Evolutionary conservation across 2,329 filamentous ascomycete genomes (phyloP).

Genomic region (Falciphora oryzae): DNA sequence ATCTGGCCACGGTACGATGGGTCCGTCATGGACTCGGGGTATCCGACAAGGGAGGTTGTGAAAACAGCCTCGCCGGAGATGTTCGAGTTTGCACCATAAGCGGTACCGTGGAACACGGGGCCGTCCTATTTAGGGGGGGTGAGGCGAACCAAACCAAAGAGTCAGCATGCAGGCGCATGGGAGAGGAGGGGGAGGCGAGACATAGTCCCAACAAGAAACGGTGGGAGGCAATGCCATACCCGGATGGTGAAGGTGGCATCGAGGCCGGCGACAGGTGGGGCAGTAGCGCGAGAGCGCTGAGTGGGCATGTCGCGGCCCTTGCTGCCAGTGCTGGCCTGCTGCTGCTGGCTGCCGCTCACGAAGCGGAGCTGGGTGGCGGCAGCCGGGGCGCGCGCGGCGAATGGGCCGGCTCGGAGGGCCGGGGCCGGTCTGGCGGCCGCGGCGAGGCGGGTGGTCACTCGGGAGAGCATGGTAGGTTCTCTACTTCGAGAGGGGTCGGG

Average conservation of each 20-base stretch:
- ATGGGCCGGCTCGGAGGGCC: slow-evolving; percentile 29
- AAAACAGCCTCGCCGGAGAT: slow-evolving; percentile 98
- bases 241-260: slow-evolving; percentile 93
- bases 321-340: slow-evolving; percentile 55
- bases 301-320: slow-evolving; percentile 63
- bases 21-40: slow-evolving; percentile 88
- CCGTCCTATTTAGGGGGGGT: slow-evolving; percentile 58
- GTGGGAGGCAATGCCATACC: slow-evolving; percentile 43
- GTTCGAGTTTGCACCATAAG: slow-evolving; percentile 94
- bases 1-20: slow-evolving; percentile 90
- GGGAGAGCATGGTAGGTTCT: slow-evolving; percentile 51
- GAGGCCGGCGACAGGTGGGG: slow-evolving; percentile 59
- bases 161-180: background rate
- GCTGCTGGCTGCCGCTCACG: slow-evolving; percentile 21
- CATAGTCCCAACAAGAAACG: background rate
- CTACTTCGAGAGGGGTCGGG: background rate
- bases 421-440: slow-evolving; percentile 38
- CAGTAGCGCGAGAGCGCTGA: slow-evolving; percentile 50
- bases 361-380: slow-evolving; percentile 28
- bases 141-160: background rate
- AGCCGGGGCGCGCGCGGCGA: slow-evolving; percentile 21
- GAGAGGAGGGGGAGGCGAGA: background rate
- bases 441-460: slow-evolving; percentile 43
- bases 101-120: slow-evolving; percentile 92
- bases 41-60: slow-evolving; percentile 95